Evolutionary conservation across 805 yeast species (phyloP).

Genomic region (Candida adriatica): DNA sequence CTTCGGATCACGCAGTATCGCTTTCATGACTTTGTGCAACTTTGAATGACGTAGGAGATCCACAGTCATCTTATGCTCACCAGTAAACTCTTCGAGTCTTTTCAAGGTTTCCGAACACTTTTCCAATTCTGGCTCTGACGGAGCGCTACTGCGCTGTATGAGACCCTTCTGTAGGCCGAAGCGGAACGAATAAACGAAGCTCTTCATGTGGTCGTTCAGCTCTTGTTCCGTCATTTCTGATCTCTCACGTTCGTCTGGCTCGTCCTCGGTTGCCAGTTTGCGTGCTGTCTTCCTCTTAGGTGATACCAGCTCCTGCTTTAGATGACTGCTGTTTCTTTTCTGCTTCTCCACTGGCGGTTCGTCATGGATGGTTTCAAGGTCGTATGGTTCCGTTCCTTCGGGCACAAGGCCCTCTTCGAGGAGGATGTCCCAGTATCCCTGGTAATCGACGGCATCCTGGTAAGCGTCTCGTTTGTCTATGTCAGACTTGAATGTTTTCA

Average conservation of each 20-base stretch:
- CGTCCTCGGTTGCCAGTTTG: not conserved
- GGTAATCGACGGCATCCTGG: conserved; percentile 1
- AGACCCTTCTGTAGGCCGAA: conserved; percentile 42
- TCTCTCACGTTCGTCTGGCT: not conserved
- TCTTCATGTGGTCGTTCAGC: conserved; percentile 3
- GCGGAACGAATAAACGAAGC: conserved; percentile 27
- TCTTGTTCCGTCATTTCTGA: not conserved
- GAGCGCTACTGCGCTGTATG: conserved; percentile 34
- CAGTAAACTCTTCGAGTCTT: conserved; percentile 35
- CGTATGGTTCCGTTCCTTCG: not conserved
- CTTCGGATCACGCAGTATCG: conserved; percentile 34
- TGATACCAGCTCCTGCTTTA: not conserved
- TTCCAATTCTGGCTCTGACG: conserved; percentile 33
- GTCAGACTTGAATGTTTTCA: not conserved
- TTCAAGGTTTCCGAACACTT: conserved; percentile 26
- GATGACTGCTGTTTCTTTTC: not conserved
- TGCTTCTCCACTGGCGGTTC: not conserved
- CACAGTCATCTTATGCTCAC: conserved; percentile 23
- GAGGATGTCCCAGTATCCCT: conserved; percentile 2
- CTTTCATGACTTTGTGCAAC: conserved; percentile 45
- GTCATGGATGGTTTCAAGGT: conserved; percentile 1
- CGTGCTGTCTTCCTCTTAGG: not conserved
- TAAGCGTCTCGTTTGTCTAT: not conserved
- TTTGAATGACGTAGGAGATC: conserved; percentile 38
- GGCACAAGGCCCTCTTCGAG: not conserved